Base-by-base conservation (phyloP, 2,329 filamentous ascomycete species). In the Colletotrichum cordylinicola region DNA sequence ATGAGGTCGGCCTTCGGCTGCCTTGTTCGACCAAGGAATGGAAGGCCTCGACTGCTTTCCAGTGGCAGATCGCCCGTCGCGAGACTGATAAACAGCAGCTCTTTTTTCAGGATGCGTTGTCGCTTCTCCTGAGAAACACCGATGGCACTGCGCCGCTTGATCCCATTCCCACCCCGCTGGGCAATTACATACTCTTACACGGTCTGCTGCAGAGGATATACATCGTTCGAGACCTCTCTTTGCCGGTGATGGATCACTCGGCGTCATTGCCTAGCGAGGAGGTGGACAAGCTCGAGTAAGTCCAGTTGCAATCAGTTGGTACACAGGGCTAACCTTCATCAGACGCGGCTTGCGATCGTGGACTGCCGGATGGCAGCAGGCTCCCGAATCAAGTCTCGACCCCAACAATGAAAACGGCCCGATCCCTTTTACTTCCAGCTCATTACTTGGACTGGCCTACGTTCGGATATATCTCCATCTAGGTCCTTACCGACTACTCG, bases 391-490 rank as follows among this genome's bases (percentile, higher is more conserved):
- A 2, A 83, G 80, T 29, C 82, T 86, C 1, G 84, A 86, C 43
- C 84, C 84, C 0, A 84, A 85, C 64, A 85, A 85, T 48, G 84
- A 85, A 58, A 85, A 85, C 33, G 84, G 84, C 0, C 84, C 84
- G 0, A 85, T 86, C 16, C 84, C 84, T 0, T 86, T 86, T 74
- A 89, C 86, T 0, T 88, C 87, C 3, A 88, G 85, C 65, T 85
- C 87, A 0, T 82, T 89, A 0, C 81, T 88, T 0, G 85, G 85
- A 0, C 82, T 89, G 1, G 87, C 87, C 1, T 89, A 88, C 72
- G 84, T 87, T 1, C 85, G 87, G 7, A 83, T 89, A 3, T 85
- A 88, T 29, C 82, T 89, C 6, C 83, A 89, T 43, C 81, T 88
- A 2, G 87, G 87, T 0, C 86, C 86, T 0, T 82, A 86, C 65